Base-by-base conservation (phyloP, 495 filamentous ascomycete species). In the Xylaria flabelliformis region DNA sequence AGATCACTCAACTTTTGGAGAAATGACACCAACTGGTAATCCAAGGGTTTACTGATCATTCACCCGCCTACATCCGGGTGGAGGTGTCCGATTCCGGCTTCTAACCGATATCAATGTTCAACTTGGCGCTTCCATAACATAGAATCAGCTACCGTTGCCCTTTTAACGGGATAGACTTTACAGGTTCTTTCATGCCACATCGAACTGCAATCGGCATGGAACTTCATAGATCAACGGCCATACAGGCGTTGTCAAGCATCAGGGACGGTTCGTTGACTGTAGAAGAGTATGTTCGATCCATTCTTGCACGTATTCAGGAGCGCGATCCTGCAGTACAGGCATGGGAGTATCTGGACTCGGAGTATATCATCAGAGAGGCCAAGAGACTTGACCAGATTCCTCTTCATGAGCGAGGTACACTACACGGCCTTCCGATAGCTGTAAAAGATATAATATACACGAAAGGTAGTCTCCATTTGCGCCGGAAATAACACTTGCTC, bases 361-460 rank as follows among this genome's bases (percentile, higher is more conserved):
- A 84, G 0, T 73, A 81, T 67, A 82, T 89, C 8, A 80, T 90
- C 19, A 69, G 75, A 6, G 83, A 86, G 70, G 88, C 89, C 7
- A 80, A 79, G n/a, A 74, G 77, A 5, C 84, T 90, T 0, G 88
- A 90, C 67, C 50, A 77, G 19, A 74, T 88, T 0, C 82, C 87
- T 0, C 53, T 64, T 5, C 80, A 83, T 8, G 67, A 85, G 51
- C 77, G 88, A 70, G 88, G 88, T 0, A 85, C 84, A 4, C 71
- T 90, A 0, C 87, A 89, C 72, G 88, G 88, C 0, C 69, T 90
- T 0, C 80, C 87, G 0, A 74, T 90, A 55, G 88, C 81, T 3
- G 78, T 90, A 4, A 90, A 90, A 73, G 89, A 90, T 82, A 81
- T 90, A 5, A 88, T 90, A 32, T 78, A 85, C 46, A 91, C 89